A percentile compares a stretch with the other conserved stretches of the same genome.
Conservation (phyloP, 78 protist genomes). For the Dictyostelium intermedium region DNA sequence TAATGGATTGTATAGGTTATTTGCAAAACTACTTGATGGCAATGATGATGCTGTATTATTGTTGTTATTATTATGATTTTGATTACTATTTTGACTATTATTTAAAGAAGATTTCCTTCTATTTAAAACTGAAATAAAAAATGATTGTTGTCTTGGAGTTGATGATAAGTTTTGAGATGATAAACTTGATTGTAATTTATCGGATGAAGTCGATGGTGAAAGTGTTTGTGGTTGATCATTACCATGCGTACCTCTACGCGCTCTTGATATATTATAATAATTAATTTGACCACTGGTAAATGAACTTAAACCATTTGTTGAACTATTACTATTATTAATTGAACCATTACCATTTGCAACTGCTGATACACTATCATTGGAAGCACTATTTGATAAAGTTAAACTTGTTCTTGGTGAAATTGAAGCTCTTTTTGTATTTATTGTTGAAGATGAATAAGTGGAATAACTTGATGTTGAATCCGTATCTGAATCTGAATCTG, state of each 20-base stretch:
- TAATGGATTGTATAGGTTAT: not conserved
- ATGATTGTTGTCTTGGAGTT: conserved; percentile 18
- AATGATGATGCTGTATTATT: not conserved
- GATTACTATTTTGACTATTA: not conserved
- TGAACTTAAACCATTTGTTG: not conserved
- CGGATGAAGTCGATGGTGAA: not conserved
- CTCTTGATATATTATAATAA: conserved; percentile 17
- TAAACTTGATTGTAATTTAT: not conserved
- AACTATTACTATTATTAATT: not conserved
- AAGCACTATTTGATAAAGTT: conserved; percentile 22
- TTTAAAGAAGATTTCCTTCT: not conserved
- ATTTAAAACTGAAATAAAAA: conserved; percentile 11
- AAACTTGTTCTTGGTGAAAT: conserved; percentile 66
- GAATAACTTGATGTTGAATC: conserved; percentile 24
- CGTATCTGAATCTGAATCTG: conserved; percentile 54
- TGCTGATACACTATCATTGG: conserved; percentile 11
- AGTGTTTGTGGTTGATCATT: not conserved
- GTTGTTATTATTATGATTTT: not conserved
- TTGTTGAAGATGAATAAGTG: not conserved
- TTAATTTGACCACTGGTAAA: not conserved
- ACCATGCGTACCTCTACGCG: conserved; percentile 8
- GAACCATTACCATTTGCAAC: not conserved
- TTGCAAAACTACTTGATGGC: not conserved
- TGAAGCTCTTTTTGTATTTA: conserved; percentile 12
- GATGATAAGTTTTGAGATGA: not conserved